Evolutionary conservation across 169 alveolate genomes (phyloP).

Genomic region (Amoebophrya sp.): DNA sequence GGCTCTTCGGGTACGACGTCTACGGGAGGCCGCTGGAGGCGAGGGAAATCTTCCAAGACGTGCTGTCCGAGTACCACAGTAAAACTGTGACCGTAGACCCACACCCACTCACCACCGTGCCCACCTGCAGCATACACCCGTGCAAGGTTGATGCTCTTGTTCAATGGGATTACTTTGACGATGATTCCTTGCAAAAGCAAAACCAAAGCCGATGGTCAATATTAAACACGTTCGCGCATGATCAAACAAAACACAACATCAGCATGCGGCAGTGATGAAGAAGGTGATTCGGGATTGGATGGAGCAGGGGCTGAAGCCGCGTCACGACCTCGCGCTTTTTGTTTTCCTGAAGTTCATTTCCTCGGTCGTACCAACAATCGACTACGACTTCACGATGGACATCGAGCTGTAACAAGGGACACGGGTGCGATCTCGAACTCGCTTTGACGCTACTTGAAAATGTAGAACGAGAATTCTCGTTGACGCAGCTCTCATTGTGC

Average conservation of each 20-base stretch:
- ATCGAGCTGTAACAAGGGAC: slow-evolving; percentile 36
- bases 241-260: not conserved
- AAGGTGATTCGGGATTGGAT: slow-evolving; percentile 42
- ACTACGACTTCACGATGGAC: slow-evolving; percentile 73
- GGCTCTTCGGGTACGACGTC: slow-evolving; percentile 64
- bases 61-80: slow-evolving; percentile 75
- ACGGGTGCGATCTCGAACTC: too few species aligned
- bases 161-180: not conserved
- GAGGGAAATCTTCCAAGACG: slow-evolving; percentile 74
- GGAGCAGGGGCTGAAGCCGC: slow-evolving; percentile 35
- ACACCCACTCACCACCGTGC: slow-evolving; percentile 65
- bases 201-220: not conserved
- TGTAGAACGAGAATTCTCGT: too few species aligned
- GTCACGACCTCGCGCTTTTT: slow-evolving; percentile 54
- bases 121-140: slow-evolving; percentile 73
- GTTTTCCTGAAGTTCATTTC: slow-evolving; percentile 67
- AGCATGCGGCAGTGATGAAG: slow-evolving; percentile 44
- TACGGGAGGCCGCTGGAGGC: slow-evolving; percentile 21
- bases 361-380: slow-evolving; percentile 70
- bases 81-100: slow-evolving; percentile 83
- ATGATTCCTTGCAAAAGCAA: not conserved
- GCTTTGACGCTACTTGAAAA: too few species aligned
- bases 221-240: not conserved
- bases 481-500: too few species aligned
- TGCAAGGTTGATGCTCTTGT: too few species aligned